Percentiles rank a stretch among this genome's conserved stretches.
Evolutionary conservation across 495 filamentous ascomycete species (phyloP).

Genomic region (Aspergillus nanangensis): DNA sequence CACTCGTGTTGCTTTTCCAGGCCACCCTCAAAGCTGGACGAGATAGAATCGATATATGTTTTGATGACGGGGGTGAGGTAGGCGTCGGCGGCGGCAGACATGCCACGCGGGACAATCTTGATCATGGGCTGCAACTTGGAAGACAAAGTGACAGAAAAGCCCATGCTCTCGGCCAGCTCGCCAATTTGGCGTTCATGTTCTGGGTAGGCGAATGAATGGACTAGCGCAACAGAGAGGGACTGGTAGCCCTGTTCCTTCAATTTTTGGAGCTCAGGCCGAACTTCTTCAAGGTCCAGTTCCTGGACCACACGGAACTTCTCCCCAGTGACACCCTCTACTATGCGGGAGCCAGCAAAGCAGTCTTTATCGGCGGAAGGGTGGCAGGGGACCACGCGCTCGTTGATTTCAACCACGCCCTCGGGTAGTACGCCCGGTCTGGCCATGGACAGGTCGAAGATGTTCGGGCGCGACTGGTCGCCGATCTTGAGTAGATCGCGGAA

Average conservation of each 20-base stretch:
- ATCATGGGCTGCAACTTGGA: constrained; percentile 83
- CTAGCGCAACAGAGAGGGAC: constrained; percentile 48
- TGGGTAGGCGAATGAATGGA: constrained; percentile 52
- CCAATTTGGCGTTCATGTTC: constrained; percentile 49
- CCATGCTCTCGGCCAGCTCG: constrained; percentile 44
- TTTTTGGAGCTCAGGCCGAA: constrained; percentile 37
- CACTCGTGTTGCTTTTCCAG: constrained; percentile 44
- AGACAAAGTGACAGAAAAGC: constrained; percentile 53
- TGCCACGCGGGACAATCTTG: constrained; percentile 68
- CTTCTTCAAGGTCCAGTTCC: constrained; percentile 30
- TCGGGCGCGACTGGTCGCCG: constrained; percentile 77
- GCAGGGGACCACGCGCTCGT: constrained; percentile 61
- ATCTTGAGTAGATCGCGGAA: constrained; percentile 91
- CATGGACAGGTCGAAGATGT: constrained; percentile 81
- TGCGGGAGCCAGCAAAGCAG: constrained; percentile 29
- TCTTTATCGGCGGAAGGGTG: constrained; percentile 61
- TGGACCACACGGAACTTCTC: constrained; percentile 49
- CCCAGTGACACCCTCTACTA: constrained; percentile 45
- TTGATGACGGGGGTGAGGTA: constrained; percentile 95
- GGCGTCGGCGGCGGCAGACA: constrained; percentile 90
- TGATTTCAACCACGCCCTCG: constrained; percentile 69
- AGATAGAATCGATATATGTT: constrained; percentile 90
- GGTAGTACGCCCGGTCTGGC: constrained; percentile 77
- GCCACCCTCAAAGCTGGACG: constrained; percentile 53
- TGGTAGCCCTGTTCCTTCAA: constrained; percentile 44